Evolutionary conservation across 2,329 filamentous ascomycete genomes (phyloP), one percentile per base, ranked within the genome.

Genomic region (Colletotrichum gigasporum): DNA sequence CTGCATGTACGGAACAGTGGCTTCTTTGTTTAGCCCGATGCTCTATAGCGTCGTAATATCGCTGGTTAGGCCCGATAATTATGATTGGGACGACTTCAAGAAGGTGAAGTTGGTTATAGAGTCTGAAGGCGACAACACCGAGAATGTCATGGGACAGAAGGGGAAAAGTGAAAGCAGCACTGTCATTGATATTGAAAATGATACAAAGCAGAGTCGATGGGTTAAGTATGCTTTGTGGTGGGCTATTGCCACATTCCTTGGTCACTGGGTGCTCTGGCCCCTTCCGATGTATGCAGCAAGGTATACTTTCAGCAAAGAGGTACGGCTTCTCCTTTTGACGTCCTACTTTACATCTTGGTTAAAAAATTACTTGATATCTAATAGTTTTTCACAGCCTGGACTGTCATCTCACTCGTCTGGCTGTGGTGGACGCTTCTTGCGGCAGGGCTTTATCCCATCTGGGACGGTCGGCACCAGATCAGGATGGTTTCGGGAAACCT

Each of bases 201-300:
- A 14, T 20, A 71, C 74, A 2, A 74, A 75, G 2, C 68, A 83
- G 14, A 83, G 81, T 66, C 74, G 78, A 35, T 85, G 83, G 83
- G 77, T 78, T 1, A 73, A 73, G 0, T 80, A 83, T 50, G 80
- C 81, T 0, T 75, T 79, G 1, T 72, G 78, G 7, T 84, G 83
- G 83, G 76, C 82, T 0, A 65, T 76, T 0, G 82, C 81, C 0
- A 85, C 83, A 0, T 85, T 85, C 54, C 58, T 85, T 1, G 83
- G 83, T 0, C 83, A 85, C 54, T 85, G 81, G 82, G 81, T 86
- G 1, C 63, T 86, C 2, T 86, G 83, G 83, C 84, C 84, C 1
- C 72, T 86, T 44, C 83, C 83, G 0, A 86, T 86, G 82, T 86
- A 86, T 67, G 84, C 78, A 0, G 77, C 82, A 0, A 77, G 79